Base-by-base conservation (phyloP, 228 moss, liverwort and hornwort species). In the Sphagnum fallax region DNA sequence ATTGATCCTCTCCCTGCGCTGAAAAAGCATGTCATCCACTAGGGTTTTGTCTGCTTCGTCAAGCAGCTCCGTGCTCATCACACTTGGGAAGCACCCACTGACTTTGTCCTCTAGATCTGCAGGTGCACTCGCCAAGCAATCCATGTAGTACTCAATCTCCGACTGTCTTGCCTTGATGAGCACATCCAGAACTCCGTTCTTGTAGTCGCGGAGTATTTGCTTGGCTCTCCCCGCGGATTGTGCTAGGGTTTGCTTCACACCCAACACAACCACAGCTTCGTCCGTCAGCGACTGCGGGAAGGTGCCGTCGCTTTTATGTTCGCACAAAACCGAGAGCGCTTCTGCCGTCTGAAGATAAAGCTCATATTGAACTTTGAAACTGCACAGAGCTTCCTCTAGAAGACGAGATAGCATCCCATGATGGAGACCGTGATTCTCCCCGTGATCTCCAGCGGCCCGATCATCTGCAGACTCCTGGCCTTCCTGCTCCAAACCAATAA, bases 101-200 rank as follows among this genome's bases (percentile, higher is more conserved):
- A 87, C 83, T 64, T 78, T 83, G n/a, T 76, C 81, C 60, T 87
- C 87, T 5, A 87, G 71, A 4, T 68, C 70, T 10, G 75, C 16
- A 1, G 87, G 83, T 4, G 83, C 87, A 4, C 83, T 78, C 4
- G 83, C 87, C 66, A 87, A 69, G 74, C 83, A 83, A 64, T 87
- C 87, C 87, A 87, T 87, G 66, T 87, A 87, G 63, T 83, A 87
- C 47, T 83, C 87, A 3, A 87, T 76, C 68, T 87, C 87, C 0
- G 87, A 83, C 55, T 87, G 87, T 49, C 87, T 70, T 0, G 81
- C 83, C 70, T 83, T 87, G 62, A 87, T 72, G 9, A 80, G 74
- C 2, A 87, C 72, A 63, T 87, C 87, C 62, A 87, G 58, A 74
- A 83, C 74, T 64, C 83, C 83, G 16, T 51, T 74, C 76, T 83